Conservation (phyloP, 305 asterid genomes). For the Fraxinus albicans region DNA sequence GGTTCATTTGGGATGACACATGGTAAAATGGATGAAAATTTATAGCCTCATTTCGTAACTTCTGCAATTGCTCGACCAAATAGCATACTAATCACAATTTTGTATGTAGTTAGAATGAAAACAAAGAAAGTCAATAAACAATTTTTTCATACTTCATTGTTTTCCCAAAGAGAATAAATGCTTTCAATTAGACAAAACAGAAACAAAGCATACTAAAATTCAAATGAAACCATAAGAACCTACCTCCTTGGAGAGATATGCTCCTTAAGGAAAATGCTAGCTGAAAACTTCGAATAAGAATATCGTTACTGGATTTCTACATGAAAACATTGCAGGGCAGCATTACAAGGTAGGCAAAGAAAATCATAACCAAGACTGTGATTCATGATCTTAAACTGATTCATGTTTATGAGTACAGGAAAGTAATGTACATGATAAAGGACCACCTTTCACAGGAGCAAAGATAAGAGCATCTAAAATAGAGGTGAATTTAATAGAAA, state of each 20-base stretch:
- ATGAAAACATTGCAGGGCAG: conserved; percentile 24
- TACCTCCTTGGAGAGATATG: conserved; percentile 64
- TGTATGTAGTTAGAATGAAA: conserved; percentile 13
- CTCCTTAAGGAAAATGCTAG: conserved; percentile 74
- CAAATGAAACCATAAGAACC: conserved; percentile 35
- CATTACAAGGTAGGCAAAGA: conserved; percentile 22
- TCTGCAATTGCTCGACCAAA: conserved; percentile 6
- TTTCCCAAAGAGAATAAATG: not conserved
- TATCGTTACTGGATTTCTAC: conserved; percentile 77
- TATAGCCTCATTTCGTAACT: not conserved
- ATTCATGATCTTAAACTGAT: conserved; percentile 13
- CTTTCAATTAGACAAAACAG: not conserved
- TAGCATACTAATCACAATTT: not conserved
- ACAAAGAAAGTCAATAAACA: not conserved
- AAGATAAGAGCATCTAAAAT: conserved; percentile 19
- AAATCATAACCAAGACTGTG: not conserved
- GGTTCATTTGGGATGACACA: conserved; percentile 1
- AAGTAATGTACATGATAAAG: conserved; percentile 13
- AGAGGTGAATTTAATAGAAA: conserved; percentile 7
- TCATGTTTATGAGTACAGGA: conserved; percentile 16
- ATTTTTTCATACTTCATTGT: not conserved
- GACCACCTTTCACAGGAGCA: conserved; percentile 9
- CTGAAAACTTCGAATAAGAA: conserved; percentile 78
- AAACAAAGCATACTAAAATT: conserved; percentile 13
- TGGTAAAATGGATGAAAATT: conserved; percentile 20